phyloP scores from a whole-genome alignment of 2,329 filamentous ascomycete genomes.

The Botryotinia calthae region DNA sequence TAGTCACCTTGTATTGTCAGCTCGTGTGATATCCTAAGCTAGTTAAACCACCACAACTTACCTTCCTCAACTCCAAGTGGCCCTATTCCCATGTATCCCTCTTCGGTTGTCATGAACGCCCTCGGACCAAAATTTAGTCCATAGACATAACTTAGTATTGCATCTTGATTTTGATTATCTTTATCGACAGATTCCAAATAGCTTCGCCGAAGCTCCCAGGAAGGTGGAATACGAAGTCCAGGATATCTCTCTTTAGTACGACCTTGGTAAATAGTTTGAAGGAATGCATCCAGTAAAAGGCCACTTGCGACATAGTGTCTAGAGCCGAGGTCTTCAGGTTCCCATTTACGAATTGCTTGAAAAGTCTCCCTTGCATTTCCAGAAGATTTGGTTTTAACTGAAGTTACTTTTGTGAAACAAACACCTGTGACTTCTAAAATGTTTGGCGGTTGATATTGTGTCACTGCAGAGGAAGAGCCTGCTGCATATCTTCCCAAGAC shows the following conservation, averaged over 20 bases:
- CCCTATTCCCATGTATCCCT: background rate
- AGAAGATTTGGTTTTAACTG: background rate
- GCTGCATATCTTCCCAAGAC: background rate
- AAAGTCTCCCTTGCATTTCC: background rate
- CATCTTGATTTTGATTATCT: background rate
- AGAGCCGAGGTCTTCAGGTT: background rate
- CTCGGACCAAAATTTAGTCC: background rate
- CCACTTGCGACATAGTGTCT: background rate
- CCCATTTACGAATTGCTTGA: background rate
- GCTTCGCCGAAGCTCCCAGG: background rate
- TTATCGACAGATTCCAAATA: background rate
- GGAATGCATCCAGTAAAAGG: background rate
- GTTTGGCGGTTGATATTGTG: background rate
- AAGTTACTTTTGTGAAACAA: background rate
- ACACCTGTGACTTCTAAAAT: background rate
- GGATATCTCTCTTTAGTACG: background rate
- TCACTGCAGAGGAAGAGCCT: background rate
- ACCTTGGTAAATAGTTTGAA: background rate
- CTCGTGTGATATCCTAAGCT: no score
- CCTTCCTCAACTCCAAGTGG: background rate
- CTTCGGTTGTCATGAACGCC: background rate
- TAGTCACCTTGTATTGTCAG: background rate
- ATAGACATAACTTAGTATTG: background rate
- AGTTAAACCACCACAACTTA: background rate
- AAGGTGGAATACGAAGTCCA: background rate